Base-by-base conservation (phyloP, 352 stramenopile species). In the Globisporangium okanoganense region DNA sequence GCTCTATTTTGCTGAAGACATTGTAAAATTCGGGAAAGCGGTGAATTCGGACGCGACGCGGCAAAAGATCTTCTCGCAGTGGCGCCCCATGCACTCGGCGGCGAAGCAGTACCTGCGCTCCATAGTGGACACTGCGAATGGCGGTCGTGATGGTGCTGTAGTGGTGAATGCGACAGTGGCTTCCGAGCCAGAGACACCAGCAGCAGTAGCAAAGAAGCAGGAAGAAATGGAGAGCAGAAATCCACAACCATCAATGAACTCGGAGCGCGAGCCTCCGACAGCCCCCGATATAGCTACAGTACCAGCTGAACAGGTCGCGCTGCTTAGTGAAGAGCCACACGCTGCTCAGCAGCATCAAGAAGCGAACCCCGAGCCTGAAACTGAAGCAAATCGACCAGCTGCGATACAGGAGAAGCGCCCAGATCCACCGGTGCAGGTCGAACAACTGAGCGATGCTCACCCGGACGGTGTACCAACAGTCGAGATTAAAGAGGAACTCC, bases 11-110 rank as follows among this genome's bases (percentile, higher is more conserved):
- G 62, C 62, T 1, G 45, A 67, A 10, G 56, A 62, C 36, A 67
- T 67, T 13, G 62, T 67, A 9, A 25, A 29, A 12, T 50, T 67
- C 14, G 62, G 55, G 2, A 62, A 62, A 40, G 54, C 47, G 4
- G 40, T 63, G 6, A 58, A 52, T 22, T 67, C 62, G 29, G 62
- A 63, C 13, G 51, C 45, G 29, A 54, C 62, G 47, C 62, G 62
- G 7, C 55, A 67, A 31, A 56, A 50, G 16, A 38, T 67, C 33
- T 63, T 67, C 27, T 58, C 56, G 8, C 48, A 56, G 36, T 67
- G 62, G 62, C 47, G 41, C 5, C 62, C 62, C 16, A 53, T 66
- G 41, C 63, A 65, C 31, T 69, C 63, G 14, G 61, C 61, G 1
- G 60, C 55, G 36, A 69, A 48, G 16, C 31, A 66, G 41, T 60